A percentile compares a stretch with the other conserved stretches of the same genome.
phyloP scores from a whole-genome alignment of 768 basidiomycete species.

The Tylopilus vinaceipallidus region DNA sequence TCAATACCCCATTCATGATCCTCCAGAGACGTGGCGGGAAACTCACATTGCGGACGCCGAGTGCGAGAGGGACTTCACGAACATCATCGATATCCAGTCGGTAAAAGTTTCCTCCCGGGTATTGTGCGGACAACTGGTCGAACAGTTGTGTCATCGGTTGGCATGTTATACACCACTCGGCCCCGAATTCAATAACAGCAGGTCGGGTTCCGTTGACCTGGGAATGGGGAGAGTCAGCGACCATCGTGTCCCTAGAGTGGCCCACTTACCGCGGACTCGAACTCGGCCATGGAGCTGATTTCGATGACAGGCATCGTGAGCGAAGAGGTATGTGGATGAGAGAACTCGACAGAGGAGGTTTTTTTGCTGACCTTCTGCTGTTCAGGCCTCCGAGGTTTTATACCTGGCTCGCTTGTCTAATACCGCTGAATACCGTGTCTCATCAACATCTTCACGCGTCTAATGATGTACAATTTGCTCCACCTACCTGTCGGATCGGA shows the following conservation, averaged over 20 bases:
- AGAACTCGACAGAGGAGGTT: constrained; percentile 9
- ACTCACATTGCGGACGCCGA: constrained; percentile 26
- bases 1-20: constrained; percentile 18
- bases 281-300: constrained; percentile 29
- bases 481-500: constrained; percentile 23
- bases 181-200: constrained; percentile 33
- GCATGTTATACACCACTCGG: constrained; percentile 31
- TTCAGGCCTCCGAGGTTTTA: constrained; percentile 21
- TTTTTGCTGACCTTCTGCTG: constrained; percentile 15
- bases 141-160: constrained; percentile 19
- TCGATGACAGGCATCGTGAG: constrained; percentile 23
- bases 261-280: constrained; percentile 20
- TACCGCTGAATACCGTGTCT: constrained; percentile 13
- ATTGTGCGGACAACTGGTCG: constrained; percentile 26
- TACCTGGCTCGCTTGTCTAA: constrained; percentile 25
- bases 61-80: constrained; percentile 22
- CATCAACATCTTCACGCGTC: constrained; percentile 9
- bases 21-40: constrained; percentile 1
- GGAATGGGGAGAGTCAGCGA: constrained; percentile 6
- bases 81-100: constrained; percentile 31
- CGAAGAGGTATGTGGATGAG: constrained; percentile 12
- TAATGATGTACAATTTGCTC: constrained; percentile 14
- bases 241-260: neutral
- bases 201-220: constrained; percentile 23
- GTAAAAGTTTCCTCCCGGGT: constrained; percentile 28